A percentile compares a stretch with the other conserved stretches of the same genome.
These are phyloP conservation scores for Metarhizium humberi DNA, from an alignment of 2,329 filamentous ascomycete genomes.

Conservation along the genomic window DNA sequence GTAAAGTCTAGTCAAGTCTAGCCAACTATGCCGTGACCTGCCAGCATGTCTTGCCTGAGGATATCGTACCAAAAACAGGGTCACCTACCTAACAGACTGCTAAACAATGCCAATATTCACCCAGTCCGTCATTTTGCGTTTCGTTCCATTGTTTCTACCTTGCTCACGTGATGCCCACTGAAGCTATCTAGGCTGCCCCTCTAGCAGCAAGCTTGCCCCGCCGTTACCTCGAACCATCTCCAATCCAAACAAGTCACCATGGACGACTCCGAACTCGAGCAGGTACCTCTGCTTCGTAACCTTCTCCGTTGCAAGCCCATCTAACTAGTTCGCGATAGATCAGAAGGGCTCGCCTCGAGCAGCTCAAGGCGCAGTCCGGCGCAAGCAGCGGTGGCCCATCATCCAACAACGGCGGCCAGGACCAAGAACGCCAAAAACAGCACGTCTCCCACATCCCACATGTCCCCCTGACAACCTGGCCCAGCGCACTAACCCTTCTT, in stretches of 20 bases:
- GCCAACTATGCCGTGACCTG: neutral
- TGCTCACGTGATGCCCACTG: slow-evolving; percentile 11
- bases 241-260: slow-evolving; percentile 17
- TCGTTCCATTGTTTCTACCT: neutral
- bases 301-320: neutral
- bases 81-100: too few species aligned
- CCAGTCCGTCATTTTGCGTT: neutral
- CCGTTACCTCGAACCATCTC: slow-evolving; percentile 3
- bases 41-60: neutral
- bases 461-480: too few species aligned
- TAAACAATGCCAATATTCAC: too few species aligned
- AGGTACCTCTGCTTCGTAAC: slow-evolving; percentile 15
- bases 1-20: too few species aligned
- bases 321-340: slow-evolving; percentile 47
- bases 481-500: neutral
- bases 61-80: too few species aligned
- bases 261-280: slow-evolving; percentile 35
- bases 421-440: slow-evolving; percentile 52
- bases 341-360: slow-evolving; percentile 81
- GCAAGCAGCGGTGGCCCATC: slow-evolving; percentile 34
- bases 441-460: slow-evolving; percentile 11
- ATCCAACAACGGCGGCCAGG: slow-evolving; percentile 32
- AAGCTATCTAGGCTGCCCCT: slow-evolving; percentile 8
- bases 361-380: slow-evolving; percentile 69
- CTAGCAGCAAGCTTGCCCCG: slow-evolving; percentile 5